Evolutionary conservation across 176 grass and related monocot genomes (phyloP).

Genomic region (Musa beccarii): DNA sequence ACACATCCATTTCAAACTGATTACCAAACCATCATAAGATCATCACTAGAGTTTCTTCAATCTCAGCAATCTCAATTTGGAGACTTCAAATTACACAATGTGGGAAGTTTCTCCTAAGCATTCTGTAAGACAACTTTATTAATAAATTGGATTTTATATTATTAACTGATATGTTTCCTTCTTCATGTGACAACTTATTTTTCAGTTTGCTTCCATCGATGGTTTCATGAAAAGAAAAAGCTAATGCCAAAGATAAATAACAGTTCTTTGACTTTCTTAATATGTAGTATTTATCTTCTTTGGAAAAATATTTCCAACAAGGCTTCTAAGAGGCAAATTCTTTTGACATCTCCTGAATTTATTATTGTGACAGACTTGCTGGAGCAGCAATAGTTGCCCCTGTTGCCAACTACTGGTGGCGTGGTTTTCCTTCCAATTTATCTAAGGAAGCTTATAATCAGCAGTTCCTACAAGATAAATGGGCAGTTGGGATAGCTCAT

Average conservation of each 20-base stretch:
- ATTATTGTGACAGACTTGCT: constrained; percentile 37
- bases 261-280: background rate
- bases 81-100: background rate
- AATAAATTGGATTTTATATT: too few relatives aligned
- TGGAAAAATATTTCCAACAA: background rate
- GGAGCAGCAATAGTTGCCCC: constrained; percentile 57
- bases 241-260: background rate
- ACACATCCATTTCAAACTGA: too few relatives aligned
- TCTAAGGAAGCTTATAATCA: constrained; percentile 49
- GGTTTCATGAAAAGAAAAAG: background rate
- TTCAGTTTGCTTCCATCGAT: background rate
- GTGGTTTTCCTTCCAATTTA: constrained; percentile 47
- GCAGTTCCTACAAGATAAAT: constrained; percentile 41
- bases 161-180: too few relatives aligned
- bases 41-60: background rate
- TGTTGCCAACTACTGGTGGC: constrained; percentile 79
- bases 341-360: background rate
- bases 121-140: background rate
- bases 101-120: background rate
- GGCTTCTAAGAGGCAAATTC: background rate
- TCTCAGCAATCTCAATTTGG: background rate
- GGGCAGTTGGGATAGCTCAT: constrained; percentile 57
- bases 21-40: background rate
- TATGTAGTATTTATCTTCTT: background rate
- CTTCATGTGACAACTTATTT: background rate